Base-by-base conservation (phyloP, 2,329 filamentous ascomycete species). In the Ploettnerulaceae sp. region DNA sequence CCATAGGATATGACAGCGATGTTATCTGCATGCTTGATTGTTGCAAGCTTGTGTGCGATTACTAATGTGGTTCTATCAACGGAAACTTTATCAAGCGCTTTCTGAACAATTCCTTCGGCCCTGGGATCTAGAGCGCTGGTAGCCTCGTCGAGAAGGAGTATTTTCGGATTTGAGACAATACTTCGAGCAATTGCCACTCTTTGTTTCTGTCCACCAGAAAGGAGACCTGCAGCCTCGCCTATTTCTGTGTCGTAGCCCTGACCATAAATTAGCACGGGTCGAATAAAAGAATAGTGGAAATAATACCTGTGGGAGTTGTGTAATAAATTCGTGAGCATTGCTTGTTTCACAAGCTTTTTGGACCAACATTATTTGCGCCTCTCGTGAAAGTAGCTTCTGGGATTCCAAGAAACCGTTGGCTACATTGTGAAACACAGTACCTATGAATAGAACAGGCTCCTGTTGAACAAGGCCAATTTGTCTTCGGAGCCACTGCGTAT, bases 1-100 rank as follows among this genome's bases (percentile, higher is more conserved):
- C 88, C 88, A 49, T 82, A 78, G 50, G 86, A 75, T 43, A 94
- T 65, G 1, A 94, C 88, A 6, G 89, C 71, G 44, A 94, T 94
- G 28, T 81, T 78, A 60, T 94, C 84, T 3, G 88, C 87, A 53
- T 84, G 79, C 63, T 81, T 83, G 58, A 89, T 73, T 67, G 85
- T 89, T 0, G 82, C 85, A 2, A 89, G 70, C 3, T 84, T 72
- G 64, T 89, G 57, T 14, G 79, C 79, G 48, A 84, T 80, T 7
- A 77, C 71, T 37, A 84, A 77, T 0, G 79, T 83, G 0, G 81
- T 84, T 14, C 79, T 68, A 22, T 72, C 71, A 34, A 69, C 64
- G 0, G 76, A 77, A 1, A 81, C 69, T n/a, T 69, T 66, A 49
- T 75, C 72, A 12, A 81, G 66, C 0, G 76, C 76, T 22, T 68